Conservation (phyloP, 176 grass and related monocot species). For the Zoysia pacifica region DNA sequence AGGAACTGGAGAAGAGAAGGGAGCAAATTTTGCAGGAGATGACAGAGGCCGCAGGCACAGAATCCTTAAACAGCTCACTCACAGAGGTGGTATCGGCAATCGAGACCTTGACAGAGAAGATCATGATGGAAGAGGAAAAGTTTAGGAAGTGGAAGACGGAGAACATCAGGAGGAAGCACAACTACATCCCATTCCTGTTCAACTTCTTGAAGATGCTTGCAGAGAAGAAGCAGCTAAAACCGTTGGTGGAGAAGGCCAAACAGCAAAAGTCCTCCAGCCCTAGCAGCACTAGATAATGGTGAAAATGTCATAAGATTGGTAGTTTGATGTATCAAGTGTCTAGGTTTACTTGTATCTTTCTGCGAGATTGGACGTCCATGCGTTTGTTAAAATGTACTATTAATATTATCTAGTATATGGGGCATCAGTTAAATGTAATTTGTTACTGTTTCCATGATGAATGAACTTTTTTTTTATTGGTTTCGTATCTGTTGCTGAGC, state of each 20-base stretch:
- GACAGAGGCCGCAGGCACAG: neutral
- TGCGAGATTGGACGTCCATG: neutral
- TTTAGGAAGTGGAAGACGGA: constrained; percentile 96
- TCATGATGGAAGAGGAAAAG: constrained; percentile 95
- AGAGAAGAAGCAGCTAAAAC: constrained; percentile 87
- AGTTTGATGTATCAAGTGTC: constrained; percentile 21
- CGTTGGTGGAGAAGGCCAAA: constrained; percentile 72
- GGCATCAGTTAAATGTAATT: no score
- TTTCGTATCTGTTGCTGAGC: no score
- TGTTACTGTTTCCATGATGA: no score
- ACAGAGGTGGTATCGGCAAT: constrained; percentile 63
- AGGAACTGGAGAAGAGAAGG: constrained; percentile 76
- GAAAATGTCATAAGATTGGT: neutral
- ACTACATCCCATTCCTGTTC: constrained; percentile 96
- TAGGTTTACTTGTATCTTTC: constrained; percentile 3
- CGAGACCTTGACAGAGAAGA: constrained; percentile 66
- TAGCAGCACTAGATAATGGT: constrained; percentile 40
- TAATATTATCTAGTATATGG: no score
- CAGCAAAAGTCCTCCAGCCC: constrained; percentile 55
- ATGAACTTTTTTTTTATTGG: no score
- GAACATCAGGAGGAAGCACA: constrained; percentile 94
- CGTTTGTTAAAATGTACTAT: no score
- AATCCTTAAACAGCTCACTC: constrained; percentile 47
- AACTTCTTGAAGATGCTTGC: constrained; percentile 92
- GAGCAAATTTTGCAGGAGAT: constrained; percentile 72